Percentiles rank a stretch among this genome's conserved stretches.
Conservation (phyloP, 1,284 basidiomycete genomes). For the Wolfiporia cocos region DNA sequence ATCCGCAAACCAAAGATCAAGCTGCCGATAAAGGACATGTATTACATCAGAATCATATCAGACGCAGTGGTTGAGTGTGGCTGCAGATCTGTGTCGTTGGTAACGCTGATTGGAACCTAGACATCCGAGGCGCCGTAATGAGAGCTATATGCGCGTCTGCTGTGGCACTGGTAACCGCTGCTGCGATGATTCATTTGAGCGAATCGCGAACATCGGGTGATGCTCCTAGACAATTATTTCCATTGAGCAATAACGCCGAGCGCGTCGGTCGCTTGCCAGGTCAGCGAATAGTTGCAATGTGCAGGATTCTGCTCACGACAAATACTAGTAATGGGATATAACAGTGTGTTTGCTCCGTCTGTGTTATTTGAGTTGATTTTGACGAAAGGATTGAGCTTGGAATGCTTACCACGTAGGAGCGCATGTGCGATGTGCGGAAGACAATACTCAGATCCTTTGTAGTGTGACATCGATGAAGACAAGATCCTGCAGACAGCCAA, state of each 20-base stretch:
- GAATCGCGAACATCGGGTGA: too few relatives aligned
- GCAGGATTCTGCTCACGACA: background rate
- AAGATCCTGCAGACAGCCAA: slow-evolving; percentile 29
- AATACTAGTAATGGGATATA: slow-evolving; percentile 8
- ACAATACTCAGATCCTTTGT: background rate
- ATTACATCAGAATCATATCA: too few relatives aligned
- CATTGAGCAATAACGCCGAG: background rate
- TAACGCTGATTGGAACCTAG: too few relatives aligned
- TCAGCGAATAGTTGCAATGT: background rate
- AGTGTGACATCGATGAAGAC: slow-evolving; percentile 34
- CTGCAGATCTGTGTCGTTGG: too few relatives aligned
- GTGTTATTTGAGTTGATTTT: background rate
- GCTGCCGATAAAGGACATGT: too few relatives aligned
- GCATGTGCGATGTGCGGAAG: background rate
- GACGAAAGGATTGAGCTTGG: slow-evolving; percentile 2
- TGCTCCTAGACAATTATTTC: too few relatives aligned
- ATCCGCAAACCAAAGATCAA: too few relatives aligned
- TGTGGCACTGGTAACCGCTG: too few relatives aligned
- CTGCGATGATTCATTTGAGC: too few relatives aligned
- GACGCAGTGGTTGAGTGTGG: too few relatives aligned
- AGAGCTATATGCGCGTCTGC: too few relatives aligned
- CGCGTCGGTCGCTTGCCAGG: slow-evolving; percentile 7
- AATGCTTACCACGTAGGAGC: slow-evolving; percentile 9
- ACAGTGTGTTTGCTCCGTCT: slow-evolving; percentile 3
- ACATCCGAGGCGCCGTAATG: too few relatives aligned